Evolutionary conservation across 345 rosid genomes (phyloP), one percentile per base, ranked within the genome.

Genomic region (Hirschfeldia incana): DNA sequence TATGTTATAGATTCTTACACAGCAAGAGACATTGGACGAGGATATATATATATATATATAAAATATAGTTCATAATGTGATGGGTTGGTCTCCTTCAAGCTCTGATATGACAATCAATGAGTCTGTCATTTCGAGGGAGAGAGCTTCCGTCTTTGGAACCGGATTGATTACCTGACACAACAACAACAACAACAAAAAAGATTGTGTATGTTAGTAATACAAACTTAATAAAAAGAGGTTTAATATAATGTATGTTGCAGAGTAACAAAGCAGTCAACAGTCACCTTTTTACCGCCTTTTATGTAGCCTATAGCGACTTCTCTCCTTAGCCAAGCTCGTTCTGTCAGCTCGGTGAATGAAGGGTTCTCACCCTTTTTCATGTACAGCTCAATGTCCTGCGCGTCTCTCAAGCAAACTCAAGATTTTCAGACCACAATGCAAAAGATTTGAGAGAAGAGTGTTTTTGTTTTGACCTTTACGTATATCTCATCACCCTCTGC

Each of bases 401-500:
- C 10, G 15, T 75, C 36, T 74, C 36, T 67, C 69, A 37, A 32
- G 27, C 42, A 73, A 73, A 26, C 42, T 4, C 9, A 8, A 69
- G 55, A 69, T 8, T 27, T 61, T 75, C 53, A 75, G 60, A 57
- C 70, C 29, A n/a, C 6, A 67, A 49, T 1, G 55, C 42, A 42
- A 61, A 60, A 12, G 30, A 61, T 62, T 16, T 26, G 26, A 46
- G 8, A 3, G 5, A 13, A n/a, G 76, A 75, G 46, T 37, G 73
- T 29, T 32, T 29, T 13, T 39, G 53, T 0, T 51, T 51, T 75
- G 80, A 91, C 99, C 97, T 93, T 93, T 27, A 91, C 91, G 70
- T 95, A 93, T 67, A 95, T 95, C 82, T 95, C 98, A 78, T 95
- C 99, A 13, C 99, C 99, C 29, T 95, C 98, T 59, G 98, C 93